These are phyloP conservation scores for Podospora pseudocomata DNA, from an alignment of 495 filamentous ascomycete genomes.

Conservation along the genomic window DNA sequence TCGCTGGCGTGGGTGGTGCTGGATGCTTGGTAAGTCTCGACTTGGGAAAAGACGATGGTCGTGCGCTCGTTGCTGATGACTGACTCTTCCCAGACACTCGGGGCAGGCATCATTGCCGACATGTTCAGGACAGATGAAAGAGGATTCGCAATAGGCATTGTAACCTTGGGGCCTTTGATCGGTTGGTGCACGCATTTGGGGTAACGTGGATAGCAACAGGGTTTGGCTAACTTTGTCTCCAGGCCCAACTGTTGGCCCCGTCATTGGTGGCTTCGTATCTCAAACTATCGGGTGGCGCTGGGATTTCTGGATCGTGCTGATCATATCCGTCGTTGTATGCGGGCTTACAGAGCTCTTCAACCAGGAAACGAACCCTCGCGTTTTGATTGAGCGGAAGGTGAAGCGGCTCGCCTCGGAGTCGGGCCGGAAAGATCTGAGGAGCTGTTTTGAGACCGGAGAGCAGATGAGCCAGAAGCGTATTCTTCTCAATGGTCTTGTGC, in stretches of 20 bases:
- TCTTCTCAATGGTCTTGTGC: constrained; percentile 44
- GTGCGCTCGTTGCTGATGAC: neutral
- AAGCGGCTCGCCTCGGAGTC: constrained; percentile 37
- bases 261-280: constrained; percentile 53
- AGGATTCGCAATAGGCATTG: constrained; percentile 57
- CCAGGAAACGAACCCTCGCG: constrained; percentile 52
- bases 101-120: constrained; percentile 56
- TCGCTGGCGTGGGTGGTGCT: constrained; percentile 48
- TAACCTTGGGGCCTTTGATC: constrained; percentile 40
- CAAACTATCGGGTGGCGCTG: constrained; percentile 56
- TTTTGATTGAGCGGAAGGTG: constrained; percentile 53
- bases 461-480: constrained; percentile 22
- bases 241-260: constrained; percentile 51
- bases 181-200: constrained; percentile 32
- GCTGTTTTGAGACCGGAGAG: constrained; percentile 32
- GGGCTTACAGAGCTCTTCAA: constrained; percentile 47
- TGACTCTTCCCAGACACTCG: constrained; percentile 37
- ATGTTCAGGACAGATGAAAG: constrained; percentile 52
- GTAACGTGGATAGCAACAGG: neutral
- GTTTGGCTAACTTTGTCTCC: neutral
- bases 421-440: constrained; percentile 33
- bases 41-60: neutral
- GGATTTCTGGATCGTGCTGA: constrained; percentile 59
- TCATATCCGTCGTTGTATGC: constrained; percentile 41
- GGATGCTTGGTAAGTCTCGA: constrained; percentile 30